Evolutionary conservation across 768 basidiomycete genomes (phyloP), one percentile per base, ranked within the genome.

Genomic region (Termitomyces sp.): DNA sequence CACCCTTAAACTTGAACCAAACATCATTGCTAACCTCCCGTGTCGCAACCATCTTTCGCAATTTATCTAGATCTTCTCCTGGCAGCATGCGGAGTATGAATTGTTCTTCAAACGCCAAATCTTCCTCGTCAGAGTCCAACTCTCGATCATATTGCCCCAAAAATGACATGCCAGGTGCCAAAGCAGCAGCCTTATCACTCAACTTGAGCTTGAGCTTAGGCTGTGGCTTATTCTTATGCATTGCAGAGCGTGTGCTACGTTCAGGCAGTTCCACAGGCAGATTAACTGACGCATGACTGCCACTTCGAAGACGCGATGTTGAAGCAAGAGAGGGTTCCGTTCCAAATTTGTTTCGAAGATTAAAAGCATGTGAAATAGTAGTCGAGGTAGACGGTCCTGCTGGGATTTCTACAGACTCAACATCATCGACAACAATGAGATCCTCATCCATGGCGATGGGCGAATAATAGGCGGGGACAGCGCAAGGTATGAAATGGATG

Each of bases 1-100:
- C 66, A 93, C 95, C 95, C 76, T 97, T 93, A 71, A 99, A 98
- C 75, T 96, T 97, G 82, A 99, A 95, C 91, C 94, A 98, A 13
- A 91, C 86, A 65, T 95, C 95, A 65, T 87, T 86, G 13, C 82
- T 69, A 6, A 93, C 77, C 68, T 95, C 93, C 61, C 93, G 81
- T 52, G 86, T 74, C 54, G 85, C 81, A 36, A 95, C 86, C 82
- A 91, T 88, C 76, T 93, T 92, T 71, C 84, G 83, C 60, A 96
- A 67, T 66, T 78, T 86, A 41, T 93, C 89, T 58, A 85, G 84
- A 63, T 93, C 91, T 61, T 90, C 88, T 2, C 92, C 92, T 9
- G 88, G 83, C 0, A 92, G 93, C 79, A 98, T 85, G 31, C 95
- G 74, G 34, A 99, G 76, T 56, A 99, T 87, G 68, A 98, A 98